phyloP scores from a whole-genome alignment of 208 protist species.

The Acanthamoeba triangularis region DNA sequence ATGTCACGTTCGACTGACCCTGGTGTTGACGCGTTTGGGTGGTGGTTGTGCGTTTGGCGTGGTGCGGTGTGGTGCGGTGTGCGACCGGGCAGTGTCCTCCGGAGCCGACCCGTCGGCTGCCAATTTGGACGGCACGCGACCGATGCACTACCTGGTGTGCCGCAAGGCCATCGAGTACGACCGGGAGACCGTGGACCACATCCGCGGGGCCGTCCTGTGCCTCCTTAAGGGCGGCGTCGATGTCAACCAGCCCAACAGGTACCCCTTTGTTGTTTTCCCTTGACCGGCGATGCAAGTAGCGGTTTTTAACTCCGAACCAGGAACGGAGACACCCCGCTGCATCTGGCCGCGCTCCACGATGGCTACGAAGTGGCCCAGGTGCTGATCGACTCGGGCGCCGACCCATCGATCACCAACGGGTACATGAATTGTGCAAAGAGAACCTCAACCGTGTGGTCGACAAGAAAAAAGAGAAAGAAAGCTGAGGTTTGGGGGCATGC shows the following conservation, averaged over 20 bases:
- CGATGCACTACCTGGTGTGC: constrained; percentile 66
- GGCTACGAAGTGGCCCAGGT: background rate
- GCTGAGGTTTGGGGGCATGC: background rate
- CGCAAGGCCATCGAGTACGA: constrained; percentile 57
- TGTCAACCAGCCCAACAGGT: constrained; percentile 67
- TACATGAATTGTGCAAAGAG: background rate
- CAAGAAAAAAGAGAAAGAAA: too few relatives aligned
- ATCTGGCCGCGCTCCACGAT: constrained; percentile 35
- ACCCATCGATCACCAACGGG: background rate
- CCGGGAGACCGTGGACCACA: constrained; percentile 13
- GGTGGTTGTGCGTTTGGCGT: background rate
- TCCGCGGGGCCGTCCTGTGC: constrained; percentile 15
- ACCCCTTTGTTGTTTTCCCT: too few relatives aligned
- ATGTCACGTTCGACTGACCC: background rate
- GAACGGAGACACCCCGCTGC: constrained; percentile 71
- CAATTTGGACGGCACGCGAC: constrained; percentile 44
- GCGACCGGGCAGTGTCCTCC: background rate
- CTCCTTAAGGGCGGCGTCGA: constrained; percentile 36
- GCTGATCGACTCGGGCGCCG: constrained; percentile 44
- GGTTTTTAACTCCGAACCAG: background rate
- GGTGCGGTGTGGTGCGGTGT: background rate
- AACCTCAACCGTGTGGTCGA: background rate
- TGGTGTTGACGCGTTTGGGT: background rate
- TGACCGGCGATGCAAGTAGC: background rate
- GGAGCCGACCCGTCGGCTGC: constrained; percentile 22